Conservation (phyloP, 176 grass and related monocot species). For the Elymus sibiricus region DNA sequence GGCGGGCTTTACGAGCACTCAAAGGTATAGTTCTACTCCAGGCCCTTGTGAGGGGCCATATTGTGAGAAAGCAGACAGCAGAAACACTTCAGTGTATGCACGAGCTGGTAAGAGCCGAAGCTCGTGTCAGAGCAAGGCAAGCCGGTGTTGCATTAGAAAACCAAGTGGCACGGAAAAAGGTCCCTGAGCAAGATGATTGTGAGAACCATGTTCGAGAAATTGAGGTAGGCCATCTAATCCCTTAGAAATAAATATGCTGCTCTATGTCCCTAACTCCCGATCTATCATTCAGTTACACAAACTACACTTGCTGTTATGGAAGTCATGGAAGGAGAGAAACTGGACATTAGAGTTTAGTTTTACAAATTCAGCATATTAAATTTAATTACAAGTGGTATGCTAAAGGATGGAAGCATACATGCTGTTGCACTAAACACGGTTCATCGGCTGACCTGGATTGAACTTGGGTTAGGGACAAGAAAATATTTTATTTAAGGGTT, state of each 20-base stretch:
- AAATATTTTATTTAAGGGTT: neutral
- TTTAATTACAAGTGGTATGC: neutral
- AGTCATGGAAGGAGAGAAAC: neutral
- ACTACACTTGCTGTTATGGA: neutral
- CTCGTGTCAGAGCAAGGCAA: constrained; percentile 79
- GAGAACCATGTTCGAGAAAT: constrained; percentile 56
- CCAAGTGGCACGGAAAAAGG: constrained; percentile 50
- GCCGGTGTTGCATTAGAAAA: constrained; percentile 78
- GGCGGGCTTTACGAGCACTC: constrained; percentile 81
- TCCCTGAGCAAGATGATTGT: constrained; percentile 55
- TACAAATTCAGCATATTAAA: neutral
- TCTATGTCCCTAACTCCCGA: neutral
- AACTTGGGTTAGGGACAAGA: neutral
- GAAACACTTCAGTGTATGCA: constrained; percentile 95
- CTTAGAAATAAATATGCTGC: neutral
- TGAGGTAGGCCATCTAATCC: constrained; percentile 55
- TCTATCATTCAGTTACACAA: neutral
- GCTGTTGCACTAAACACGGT: neutral
- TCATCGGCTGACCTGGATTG: neutral
- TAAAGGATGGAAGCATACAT: neutral
- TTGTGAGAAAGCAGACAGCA: constrained; percentile 86
- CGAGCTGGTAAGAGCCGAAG: constrained; percentile 75
- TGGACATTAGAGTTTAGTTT: neutral
- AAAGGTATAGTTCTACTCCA: constrained; percentile 93
- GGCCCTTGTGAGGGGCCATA: constrained; percentile 87